phyloP scores from a whole-genome alignment of 1,284 basidiomycete species.

The Ustilago curta region DNA sequence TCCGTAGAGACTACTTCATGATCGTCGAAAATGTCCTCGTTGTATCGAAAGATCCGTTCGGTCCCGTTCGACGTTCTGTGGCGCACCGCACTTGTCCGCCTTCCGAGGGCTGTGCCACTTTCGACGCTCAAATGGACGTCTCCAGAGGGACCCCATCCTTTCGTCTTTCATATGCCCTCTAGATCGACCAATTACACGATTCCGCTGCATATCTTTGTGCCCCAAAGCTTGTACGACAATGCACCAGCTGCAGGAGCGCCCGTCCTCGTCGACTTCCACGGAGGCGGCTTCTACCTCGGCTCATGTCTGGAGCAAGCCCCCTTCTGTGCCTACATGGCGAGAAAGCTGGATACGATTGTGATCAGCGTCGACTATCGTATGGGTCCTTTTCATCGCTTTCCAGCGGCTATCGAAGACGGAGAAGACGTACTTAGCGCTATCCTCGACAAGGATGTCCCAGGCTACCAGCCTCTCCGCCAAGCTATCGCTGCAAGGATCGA shows the following conservation, averaged over 20 bases:
- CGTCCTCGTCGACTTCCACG: constrained; percentile 58
- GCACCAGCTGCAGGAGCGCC: constrained; percentile 28
- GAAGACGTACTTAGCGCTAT: constrained; percentile 56
- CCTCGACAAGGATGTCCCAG: constrained; percentile 34
- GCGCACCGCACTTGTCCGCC: constrained; percentile 45
- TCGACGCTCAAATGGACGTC: constrained; percentile 47
- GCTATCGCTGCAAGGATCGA: constrained; percentile 31
- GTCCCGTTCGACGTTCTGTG: constrained; percentile 46
- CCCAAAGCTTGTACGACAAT: constrained; percentile 24
- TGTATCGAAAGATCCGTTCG: constrained; percentile 43
- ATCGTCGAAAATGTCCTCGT: constrained; percentile 24
- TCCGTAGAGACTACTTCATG: constrained; percentile 5
- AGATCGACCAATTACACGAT: constrained; percentile 40
- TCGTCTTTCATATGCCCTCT: constrained; percentile 50
- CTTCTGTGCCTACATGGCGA: constrained; percentile 50
- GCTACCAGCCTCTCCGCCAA: constrained; percentile 33
- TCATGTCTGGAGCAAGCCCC: constrained; percentile 56
- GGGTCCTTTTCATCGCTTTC: constrained; percentile 63
- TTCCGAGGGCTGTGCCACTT: constrained; percentile 45
- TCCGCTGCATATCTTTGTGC: constrained; percentile 54
- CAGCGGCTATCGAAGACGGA: constrained; percentile 55
- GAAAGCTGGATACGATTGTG: constrained; percentile 37
- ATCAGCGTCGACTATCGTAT: constrained; percentile 64
- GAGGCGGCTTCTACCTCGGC: constrained; percentile 60
- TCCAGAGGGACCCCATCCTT: constrained; percentile 51